phyloP scores from a whole-genome alignment of 2,329 filamentous ascomycete species.

The Ophiosphaerella narmari region DNA sequence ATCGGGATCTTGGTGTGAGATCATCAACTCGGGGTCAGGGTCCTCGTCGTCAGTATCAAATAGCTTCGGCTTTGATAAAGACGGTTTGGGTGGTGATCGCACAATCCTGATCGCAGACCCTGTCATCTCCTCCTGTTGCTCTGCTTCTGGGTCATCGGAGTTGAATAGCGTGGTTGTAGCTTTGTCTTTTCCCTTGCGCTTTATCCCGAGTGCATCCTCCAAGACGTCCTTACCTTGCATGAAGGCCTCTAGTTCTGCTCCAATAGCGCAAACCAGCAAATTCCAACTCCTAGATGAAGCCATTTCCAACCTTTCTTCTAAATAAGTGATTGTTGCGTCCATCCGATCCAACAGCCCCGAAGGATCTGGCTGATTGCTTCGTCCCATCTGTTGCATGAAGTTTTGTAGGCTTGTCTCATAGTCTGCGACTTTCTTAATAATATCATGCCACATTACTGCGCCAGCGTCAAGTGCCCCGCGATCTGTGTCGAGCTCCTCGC shows the following conservation, averaged over 20 bases:
- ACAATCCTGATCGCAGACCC: conserved; percentile 38
- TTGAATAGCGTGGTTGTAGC: conserved; percentile 24
- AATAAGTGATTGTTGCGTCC: conserved; percentile 57
- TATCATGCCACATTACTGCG: conserved; percentile 67
- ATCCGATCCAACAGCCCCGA: conserved; percentile 52
- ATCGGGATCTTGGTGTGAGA: conserved; percentile 52
- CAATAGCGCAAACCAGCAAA: conserved; percentile 73
- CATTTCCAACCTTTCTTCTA: conserved; percentile 60
- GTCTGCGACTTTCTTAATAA: conserved; percentile 61
- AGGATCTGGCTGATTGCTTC: conserved; percentile 19
- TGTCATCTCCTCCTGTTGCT: conserved; percentile 33
- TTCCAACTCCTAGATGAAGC: conserved; percentile 72
- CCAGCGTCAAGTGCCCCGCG: conserved; percentile 70
- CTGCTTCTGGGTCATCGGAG: conserved; percentile 18
- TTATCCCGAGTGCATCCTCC: conserved; percentile 42
- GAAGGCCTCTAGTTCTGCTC: conserved; percentile 73
- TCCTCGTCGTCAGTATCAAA: conserved; percentile 51
- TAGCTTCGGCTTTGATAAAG: conserved; percentile 29
- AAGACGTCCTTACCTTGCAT: conserved; percentile 64
- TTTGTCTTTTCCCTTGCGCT: conserved; percentile 36
- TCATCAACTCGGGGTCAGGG: conserved; percentile 55
- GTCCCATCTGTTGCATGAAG: conserved; percentile 52
- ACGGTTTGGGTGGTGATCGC: conserved; percentile 37
- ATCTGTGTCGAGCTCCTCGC: conserved; percentile 63
- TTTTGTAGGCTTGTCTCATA: conserved; percentile 69